Base-by-base conservation (phyloP, 768 basidiomycete genomes). In the Astraeus odoratus region DNA sequence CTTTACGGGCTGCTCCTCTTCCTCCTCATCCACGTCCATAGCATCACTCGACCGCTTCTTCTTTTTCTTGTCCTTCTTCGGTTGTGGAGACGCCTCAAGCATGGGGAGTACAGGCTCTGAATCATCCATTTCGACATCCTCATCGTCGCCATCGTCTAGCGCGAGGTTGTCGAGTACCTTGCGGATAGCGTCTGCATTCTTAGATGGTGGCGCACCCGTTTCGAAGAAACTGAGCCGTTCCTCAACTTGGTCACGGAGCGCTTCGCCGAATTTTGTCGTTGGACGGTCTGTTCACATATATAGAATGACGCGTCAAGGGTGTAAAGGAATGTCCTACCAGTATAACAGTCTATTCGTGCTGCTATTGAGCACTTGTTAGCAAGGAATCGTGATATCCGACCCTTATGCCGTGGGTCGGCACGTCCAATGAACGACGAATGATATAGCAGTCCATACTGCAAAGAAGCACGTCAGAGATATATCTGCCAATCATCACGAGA, bases 311-410 rank as follows among this genome's bases (percentile, higher is more conserved):
- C 41, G 38, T 10, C 12, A 15, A 26, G 45, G 30, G 27, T 31
- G 22, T 8, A 22, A 9, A 24, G 18, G 27, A 3, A 25, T 10
- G 12, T 57, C 77, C 44, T 55, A 86, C 89, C 89, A 2, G 84
- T 74, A 61, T 87, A 98, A 65, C 93, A 97, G 63, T 98, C 95
- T 67, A 98, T 97, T 44, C 95, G 77, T 13, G 91, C 88, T 2
- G 95, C 95, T 55, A 98, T 97, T 44, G 93, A 94, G 60, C 91
- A 93, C 68, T 98, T 98, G 77, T 98, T 98, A 30, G 95, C 95
- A 7, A 98, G 74, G 78, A 97, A 98, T n/a, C 95, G 84, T 3
- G 94, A 96, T 60, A 97, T 97, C 44, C 95, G 85, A 8, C 95
- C 95, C 73, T 97, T 98, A 75, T 88, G 81, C 67, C 93, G 95